phyloP scores from a whole-genome alignment of 768 basidiomycete genomes.

The Suillus placidus region DNA sequence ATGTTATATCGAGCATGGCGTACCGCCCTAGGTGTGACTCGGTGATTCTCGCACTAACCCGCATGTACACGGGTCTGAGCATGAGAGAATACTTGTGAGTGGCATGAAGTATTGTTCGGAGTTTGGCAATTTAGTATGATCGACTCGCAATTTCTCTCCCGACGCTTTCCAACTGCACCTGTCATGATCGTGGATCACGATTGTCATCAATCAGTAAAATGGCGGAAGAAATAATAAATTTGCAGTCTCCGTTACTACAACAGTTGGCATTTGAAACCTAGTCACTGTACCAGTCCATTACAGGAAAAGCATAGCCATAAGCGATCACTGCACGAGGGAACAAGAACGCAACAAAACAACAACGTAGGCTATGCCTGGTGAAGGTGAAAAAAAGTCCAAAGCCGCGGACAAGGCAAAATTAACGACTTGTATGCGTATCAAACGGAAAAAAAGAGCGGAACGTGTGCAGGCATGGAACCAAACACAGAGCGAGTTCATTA shows the following conservation, averaged over 20 bases:
- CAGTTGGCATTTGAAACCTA: background rate
- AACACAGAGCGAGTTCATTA: slow-evolving; percentile 15
- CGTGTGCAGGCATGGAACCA: background rate
- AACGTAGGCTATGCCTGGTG: slow-evolving; percentile 11
- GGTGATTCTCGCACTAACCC: background rate
- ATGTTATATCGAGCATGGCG: no score
- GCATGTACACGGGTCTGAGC: background rate
- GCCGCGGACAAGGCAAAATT: slow-evolving; percentile 19
- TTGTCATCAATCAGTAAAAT: background rate
- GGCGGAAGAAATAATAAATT: background rate
- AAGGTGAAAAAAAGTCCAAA: slow-evolving; percentile 1
- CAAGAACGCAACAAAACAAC: slow-evolving; percentile 12
- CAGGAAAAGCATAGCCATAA: background rate
- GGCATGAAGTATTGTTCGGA: background rate
- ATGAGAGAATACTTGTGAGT: background rate
- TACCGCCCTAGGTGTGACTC: background rate
- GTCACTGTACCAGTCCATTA: background rate
- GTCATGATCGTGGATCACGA: background rate
- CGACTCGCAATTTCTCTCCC: background rate
- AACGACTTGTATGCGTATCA: slow-evolving; percentile 12
- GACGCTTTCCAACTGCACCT: background rate
- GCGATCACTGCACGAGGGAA: background rate
- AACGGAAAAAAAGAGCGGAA: slow-evolving; percentile 24
- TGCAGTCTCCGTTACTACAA: background rate
- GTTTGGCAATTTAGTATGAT: background rate